A percentile compares a stretch with the other conserved stretches of the same genome.
Conservation (phyloP, 192 early-diverging fungal genomes). For the Piromyces sp. region DNA sequence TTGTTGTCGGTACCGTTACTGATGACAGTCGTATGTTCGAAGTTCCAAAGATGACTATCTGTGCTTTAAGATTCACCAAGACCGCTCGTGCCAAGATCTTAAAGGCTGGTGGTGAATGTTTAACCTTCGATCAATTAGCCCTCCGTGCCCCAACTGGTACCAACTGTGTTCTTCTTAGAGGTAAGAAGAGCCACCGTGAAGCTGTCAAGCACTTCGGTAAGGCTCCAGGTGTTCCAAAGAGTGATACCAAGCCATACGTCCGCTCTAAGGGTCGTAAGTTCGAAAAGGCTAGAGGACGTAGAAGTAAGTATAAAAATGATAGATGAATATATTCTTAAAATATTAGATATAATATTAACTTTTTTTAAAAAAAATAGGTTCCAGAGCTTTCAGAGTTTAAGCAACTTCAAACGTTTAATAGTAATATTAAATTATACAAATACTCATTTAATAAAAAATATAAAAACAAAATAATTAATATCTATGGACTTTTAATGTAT, state of each 20-base stretch:
- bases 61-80: slow-evolving; percentile 89
- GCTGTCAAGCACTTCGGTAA: slow-evolving; percentile 97
- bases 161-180: slow-evolving; percentile 88
- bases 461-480: not conserved
- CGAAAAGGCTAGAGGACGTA: slow-evolving; percentile 97
- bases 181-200: slow-evolving; percentile 82
- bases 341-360: not conserved
- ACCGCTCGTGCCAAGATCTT: slow-evolving; percentile 91
- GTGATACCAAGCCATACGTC: slow-evolving; percentile 61
- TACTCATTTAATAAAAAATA: not conserved
- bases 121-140: slow-evolving; percentile 98
- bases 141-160: slow-evolving; percentile 92
- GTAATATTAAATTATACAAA: not conserved
- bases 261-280: slow-evolving; percentile 99
- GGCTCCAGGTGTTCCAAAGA: slow-evolving; percentile 47
- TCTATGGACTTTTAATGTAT: too few relatives aligned
- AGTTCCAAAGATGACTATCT: slow-evolving; percentile 86
- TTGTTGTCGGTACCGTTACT: slow-evolving; percentile 90
- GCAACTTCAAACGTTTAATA: not conserved
- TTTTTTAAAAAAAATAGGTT: not conserved
- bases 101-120: slow-evolving; percentile 94
- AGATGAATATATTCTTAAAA: not conserved
- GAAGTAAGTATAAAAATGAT: slow-evolving; percentile 8
- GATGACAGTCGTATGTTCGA: slow-evolving; percentile 86
- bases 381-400: not conserved